A percentile compares a stretch with the other conserved stretches of the same genome.
Conservation (phyloP, 75 land plant genomes). For the Sequoia sempervirens region DNA sequence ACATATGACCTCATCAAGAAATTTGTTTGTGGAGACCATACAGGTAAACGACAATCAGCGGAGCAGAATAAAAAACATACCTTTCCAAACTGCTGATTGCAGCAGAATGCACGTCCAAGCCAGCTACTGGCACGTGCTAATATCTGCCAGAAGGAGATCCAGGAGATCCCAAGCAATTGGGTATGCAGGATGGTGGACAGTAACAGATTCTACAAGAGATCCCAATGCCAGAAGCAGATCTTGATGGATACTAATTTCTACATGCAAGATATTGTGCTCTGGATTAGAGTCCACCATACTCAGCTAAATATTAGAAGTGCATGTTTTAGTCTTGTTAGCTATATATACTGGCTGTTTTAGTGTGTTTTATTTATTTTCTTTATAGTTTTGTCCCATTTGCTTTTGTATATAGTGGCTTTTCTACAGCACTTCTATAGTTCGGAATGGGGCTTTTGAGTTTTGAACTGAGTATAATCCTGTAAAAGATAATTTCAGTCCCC, state of each 20-base stretch:
- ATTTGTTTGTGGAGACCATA: too few species aligned
- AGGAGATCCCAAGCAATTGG: background rate
- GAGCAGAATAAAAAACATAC: too few species aligned
- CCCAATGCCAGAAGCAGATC: background rate
- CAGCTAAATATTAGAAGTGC: background rate
- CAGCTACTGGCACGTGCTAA: too few species aligned
- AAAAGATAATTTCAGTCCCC: background rate
- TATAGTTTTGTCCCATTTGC: background rate
- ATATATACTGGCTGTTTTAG: background rate
- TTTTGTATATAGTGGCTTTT: background rate
- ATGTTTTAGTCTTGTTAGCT: background rate
- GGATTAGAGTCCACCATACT: background rate
- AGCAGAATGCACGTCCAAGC: too few species aligned
- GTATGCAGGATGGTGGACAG: background rate
- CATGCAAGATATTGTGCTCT: background rate
- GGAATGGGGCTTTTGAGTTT: too few species aligned
- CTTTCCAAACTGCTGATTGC: too few species aligned
- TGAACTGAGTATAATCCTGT: background rate
- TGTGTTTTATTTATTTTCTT: background rate
- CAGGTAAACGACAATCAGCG: too few species aligned
- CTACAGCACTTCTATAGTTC: background rate
- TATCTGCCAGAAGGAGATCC: too few species aligned
- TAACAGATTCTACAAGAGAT: background rate
- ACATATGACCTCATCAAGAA: too few species aligned
- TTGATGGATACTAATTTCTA: background rate